Conservation (phyloP, 768 basidiomycete species). For the Nevesoporus exiguus region DNA sequence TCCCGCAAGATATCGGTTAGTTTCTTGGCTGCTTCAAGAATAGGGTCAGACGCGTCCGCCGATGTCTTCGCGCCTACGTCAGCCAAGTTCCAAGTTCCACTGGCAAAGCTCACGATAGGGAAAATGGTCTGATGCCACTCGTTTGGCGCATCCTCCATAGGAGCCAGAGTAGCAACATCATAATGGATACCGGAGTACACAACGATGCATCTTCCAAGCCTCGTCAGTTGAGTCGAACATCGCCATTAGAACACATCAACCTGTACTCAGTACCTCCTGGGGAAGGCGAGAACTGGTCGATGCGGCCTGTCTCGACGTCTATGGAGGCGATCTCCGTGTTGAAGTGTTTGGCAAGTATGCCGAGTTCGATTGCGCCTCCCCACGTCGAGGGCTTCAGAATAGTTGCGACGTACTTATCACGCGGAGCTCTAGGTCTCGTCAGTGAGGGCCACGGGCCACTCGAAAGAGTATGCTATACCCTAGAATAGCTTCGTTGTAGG, state of each 20-base stretch:
- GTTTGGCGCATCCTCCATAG: conserved; percentile 64
- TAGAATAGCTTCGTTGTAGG: conserved; percentile 81
- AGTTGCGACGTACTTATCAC: conserved; percentile 73
- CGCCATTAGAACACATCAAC: conserved; percentile 2
- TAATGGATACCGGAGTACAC: conserved; percentile 98
- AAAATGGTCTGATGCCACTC: conserved; percentile 92
- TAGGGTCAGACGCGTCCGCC: conserved; percentile 44
- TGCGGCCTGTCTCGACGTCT: conserved; percentile 89
- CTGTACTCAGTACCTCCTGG: conserved; percentile 34
- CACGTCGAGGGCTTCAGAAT: conserved; percentile 80
- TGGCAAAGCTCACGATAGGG: conserved; percentile 44
- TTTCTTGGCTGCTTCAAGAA: conserved; percentile 62
- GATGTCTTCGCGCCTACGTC: conserved; percentile 20
- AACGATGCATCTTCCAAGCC: conserved; percentile 54
- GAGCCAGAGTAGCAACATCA: conserved; percentile 84
- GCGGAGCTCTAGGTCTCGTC: conserved; percentile 40
- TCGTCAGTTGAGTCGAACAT: conserved; percentile 2
- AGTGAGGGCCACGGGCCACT: neutral
- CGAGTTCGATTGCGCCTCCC: conserved; percentile 96
- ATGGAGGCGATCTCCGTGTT: conserved; percentile 83
- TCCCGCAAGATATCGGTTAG: conserved; percentile 69
- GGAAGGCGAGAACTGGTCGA: conserved; percentile 67
- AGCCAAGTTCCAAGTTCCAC: conserved; percentile 21
- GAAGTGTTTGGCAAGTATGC: conserved; percentile 80
- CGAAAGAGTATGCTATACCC: conserved; percentile 50